Percentiles rank a stretch among this genome's conserved stretches.
Evolutionary conservation across 192 early-diverging fungal species (phyloP).

Genomic region (Podochytrium sp.): DNA sequence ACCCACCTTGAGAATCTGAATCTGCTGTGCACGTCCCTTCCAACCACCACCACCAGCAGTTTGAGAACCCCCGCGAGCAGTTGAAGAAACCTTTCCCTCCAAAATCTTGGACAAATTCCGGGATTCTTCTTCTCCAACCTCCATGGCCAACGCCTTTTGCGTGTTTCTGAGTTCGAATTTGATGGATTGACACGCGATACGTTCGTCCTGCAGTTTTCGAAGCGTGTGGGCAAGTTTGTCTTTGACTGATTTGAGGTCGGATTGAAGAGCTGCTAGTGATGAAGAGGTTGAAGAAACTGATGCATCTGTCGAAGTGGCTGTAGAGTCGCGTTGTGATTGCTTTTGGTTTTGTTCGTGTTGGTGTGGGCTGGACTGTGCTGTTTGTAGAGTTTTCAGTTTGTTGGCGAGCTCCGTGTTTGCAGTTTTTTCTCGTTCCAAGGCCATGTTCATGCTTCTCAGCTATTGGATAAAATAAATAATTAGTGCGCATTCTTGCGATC

Average conservation of each 20-base stretch:
- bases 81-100: conserved; percentile 8
- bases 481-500: no score
- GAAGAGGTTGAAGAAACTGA: no score
- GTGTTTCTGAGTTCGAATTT: conserved; percentile 13
- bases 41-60: conserved; percentile 22
- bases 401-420: conserved; percentile 11
- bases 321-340: not conserved
- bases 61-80: no score
- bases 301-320: not conserved
- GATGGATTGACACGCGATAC: not conserved
- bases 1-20: conserved; percentile 23
- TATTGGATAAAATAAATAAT: not conserved
- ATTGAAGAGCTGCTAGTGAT: no score
- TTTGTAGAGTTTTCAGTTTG: conserved; percentile 22
- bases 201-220: conserved; percentile 27
- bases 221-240: not conserved
- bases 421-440: conserved; percentile 20
- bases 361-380: no score
- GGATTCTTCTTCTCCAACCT: conserved; percentile 12
- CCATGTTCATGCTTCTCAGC: conserved; percentile 18
- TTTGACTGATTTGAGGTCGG: conserved; percentile 3
- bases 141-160: conserved; percentile 28
- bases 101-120: not conserved
- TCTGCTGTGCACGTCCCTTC: conserved; percentile 30
- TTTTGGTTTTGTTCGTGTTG: not conserved